Evolutionary conservation across 108 stramenopile species (phyloP).

Genomic region (Heterococcus sp.): DNA sequence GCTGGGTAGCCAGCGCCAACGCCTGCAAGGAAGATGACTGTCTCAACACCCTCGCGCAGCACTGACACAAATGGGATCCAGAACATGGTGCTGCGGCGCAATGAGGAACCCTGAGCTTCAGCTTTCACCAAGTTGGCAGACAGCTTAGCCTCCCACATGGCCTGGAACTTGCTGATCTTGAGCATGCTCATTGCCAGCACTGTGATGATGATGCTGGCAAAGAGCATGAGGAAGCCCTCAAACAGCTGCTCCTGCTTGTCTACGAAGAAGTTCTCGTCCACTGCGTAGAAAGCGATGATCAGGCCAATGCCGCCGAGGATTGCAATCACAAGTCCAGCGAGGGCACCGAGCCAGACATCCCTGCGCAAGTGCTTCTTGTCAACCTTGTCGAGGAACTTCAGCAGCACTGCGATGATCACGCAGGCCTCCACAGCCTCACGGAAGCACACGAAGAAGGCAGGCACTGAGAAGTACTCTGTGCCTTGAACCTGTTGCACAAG

Average conservation of each 20-base stretch:
- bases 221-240: slow-evolving; percentile 19
- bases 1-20: slow-evolving; percentile 23
- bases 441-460: slow-evolving; percentile 38
- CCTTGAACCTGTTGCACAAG: too few species aligned
- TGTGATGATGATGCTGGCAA: slow-evolving; percentile 33
- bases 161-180: slow-evolving; percentile 28
- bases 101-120: slow-evolving; percentile 4
- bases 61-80: slow-evolving; percentile 30
- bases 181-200: slow-evolving; percentile 27
- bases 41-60: slow-evolving; percentile 36
- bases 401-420: slow-evolving; percentile 23
- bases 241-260: slow-evolving; percentile 16
- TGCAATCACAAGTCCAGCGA: slow-evolving; percentile 4
- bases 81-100: slow-evolving; percentile 15
- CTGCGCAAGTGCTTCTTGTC: slow-evolving; percentile 25
- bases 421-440: slow-evolving; percentile 26
- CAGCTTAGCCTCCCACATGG: slow-evolving; percentile 29
- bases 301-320: slow-evolving; percentile 23
- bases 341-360: slow-evolving; percentile 27
- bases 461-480: slow-evolving; percentile 37
- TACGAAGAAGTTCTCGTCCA: slow-evolving; percentile 13
- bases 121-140: slow-evolving; percentile 21
- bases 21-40: slow-evolving; percentile 41
- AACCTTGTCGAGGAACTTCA: slow-evolving; percentile 21
- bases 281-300: slow-evolving; percentile 32